Evolutionary conservation across 306 rosid genomes (phyloP).

Genomic region (Cucumis sativus): Cucumber_9930_V3 NC_026656.2:508001-508500

Average conservation of each 20-base stretch:
- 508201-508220: background rate
- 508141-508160: background rate
- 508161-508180: background rate
- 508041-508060: slow-evolving; percentile 76
- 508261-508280: background rate
- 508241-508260: background rate
- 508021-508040: slow-evolving; percentile 62
- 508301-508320: background rate
- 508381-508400: background rate
- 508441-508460: background rate
- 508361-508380: background rate
- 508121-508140: slow-evolving; percentile 34
- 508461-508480: background rate
- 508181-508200: background rate
- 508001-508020: background rate
- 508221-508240: background rate
- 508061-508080: slow-evolving; percentile 74
- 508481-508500: background rate
- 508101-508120: slow-evolving; percentile 89
- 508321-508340: background rate
- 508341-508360: background rate
- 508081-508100: slow-evolving; percentile 72
- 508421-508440: background rate
- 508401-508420: background rate
- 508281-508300: background rate